These are phyloP conservation scores for Hippophae tibetana DNA, from an alignment of 306 rosid genomes.

Conservation along the genomic window DNA sequence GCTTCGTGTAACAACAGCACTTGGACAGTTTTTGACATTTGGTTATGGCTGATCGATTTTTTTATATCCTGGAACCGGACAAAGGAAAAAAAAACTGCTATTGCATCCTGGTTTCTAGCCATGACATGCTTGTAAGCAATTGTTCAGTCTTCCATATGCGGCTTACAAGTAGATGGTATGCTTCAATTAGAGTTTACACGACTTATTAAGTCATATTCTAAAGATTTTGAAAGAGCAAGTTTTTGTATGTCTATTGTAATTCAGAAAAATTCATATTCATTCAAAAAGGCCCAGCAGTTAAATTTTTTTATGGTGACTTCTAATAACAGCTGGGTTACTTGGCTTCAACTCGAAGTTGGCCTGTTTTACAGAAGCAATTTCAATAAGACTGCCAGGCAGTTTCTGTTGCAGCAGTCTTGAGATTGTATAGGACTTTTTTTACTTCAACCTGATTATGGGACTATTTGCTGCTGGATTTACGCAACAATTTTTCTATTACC, in stretches of 20 bases:
- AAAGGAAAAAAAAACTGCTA: constrained; percentile 18
- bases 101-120: constrained; percentile 21
- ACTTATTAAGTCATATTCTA: constrained; percentile 9
- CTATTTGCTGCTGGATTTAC: background rate
- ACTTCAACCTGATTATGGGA: constrained; percentile 2
- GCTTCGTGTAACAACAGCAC: constrained; percentile 62
- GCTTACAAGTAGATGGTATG: constrained; percentile 46
- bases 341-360: constrained; percentile 12
- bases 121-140: constrained; percentile 19
- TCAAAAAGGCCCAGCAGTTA: background rate
- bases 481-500: background rate
- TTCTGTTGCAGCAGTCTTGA: constrained; percentile 6
- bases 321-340: constrained; percentile 3
- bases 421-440: constrained; percentile 1
- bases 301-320: background rate
- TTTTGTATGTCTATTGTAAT: constrained; percentile 11
- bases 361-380: constrained; percentile 6
- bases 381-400: constrained; percentile 4
- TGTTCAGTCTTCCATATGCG: constrained; percentile 16
- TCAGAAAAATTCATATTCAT: background rate
- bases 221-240: constrained; percentile 4
- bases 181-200: constrained; percentile 16
- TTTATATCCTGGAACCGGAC: constrained; percentile 10
- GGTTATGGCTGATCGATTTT: constrained; percentile 34
- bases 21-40: constrained; percentile 45